Percentiles rank a stretch among this genome's conserved stretches.
These are phyloP conservation scores for Lactarius deliciosus DNA, from an alignment of 768 basidiomycete species.

Conservation along the genomic window DNA sequence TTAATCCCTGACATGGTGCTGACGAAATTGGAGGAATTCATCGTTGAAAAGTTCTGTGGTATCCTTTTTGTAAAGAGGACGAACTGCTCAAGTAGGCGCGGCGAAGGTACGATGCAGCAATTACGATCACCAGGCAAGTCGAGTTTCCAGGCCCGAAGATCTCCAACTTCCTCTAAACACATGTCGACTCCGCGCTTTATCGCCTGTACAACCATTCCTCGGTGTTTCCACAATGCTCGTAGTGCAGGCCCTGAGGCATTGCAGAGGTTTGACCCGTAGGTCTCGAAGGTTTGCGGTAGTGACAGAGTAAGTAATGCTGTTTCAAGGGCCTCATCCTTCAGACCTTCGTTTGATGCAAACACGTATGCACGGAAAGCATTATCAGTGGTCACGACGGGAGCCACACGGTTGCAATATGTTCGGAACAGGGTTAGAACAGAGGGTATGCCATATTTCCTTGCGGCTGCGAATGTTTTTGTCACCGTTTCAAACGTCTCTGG, in stretches of 20 bases:
- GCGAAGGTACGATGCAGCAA: neutral
- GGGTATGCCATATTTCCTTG: constrained; percentile 15
- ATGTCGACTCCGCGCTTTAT: neutral
- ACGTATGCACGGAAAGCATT: constrained; percentile 17
- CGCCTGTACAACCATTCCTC: neutral
- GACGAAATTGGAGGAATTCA: constrained; percentile 3
- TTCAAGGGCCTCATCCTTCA: constrained; percentile 10
- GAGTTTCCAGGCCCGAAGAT: constrained; percentile 6
- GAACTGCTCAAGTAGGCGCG: neutral
- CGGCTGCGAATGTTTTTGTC: constrained; percentile 5
- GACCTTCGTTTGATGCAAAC: constrained; percentile 8
- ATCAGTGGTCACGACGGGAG: constrained; percentile 6
- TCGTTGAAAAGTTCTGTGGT: neutral
- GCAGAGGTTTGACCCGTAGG: constrained; percentile 4
- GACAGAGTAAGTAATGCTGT: constrained; percentile 8
- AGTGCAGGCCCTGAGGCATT: constrained; percentile 13
- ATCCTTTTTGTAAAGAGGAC: neutral
- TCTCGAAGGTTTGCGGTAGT: neutral
- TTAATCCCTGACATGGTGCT: constrained; percentile 1
- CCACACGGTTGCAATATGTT: constrained; percentile 4
- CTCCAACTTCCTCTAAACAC: constrained; percentile 3
- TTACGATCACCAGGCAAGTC: neutral
- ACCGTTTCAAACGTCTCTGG: constrained; percentile 10
- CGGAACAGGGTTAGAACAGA: constrained; percentile 5
- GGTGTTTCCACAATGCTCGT: constrained; percentile 12